Percentiles rank a stretch among this genome's conserved stretches.
Conservation (phyloP, 2,329 filamentous ascomycete genomes). For the Pseudogymnoascus sp. region DNA sequence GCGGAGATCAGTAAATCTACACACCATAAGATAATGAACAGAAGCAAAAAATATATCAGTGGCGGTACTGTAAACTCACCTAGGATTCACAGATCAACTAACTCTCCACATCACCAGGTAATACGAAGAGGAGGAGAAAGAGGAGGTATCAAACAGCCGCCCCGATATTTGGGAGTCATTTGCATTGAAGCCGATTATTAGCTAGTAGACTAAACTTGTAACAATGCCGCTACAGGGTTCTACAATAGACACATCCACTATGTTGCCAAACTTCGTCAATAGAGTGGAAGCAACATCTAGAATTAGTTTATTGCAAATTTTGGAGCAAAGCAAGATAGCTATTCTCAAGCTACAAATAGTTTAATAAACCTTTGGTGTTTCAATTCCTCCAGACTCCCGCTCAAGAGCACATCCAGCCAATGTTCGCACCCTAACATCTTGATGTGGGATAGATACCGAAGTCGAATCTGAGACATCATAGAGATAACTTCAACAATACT, state of each 20-base stretch:
- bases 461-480: constrained; percentile 24
- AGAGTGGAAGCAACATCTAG: background rate
- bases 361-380: background rate
- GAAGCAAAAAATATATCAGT: too few species aligned
- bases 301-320: background rate
- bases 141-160: background rate
- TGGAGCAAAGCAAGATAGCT: background rate
- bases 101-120: background rate
- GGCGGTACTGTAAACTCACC: too few species aligned
- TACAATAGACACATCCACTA: background rate
- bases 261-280: background rate
- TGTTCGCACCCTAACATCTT: background rate
- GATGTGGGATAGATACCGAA: background rate
- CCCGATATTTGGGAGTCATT: background rate
- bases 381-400: background rate
- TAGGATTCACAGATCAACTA: too few species aligned
- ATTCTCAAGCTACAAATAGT: background rate
- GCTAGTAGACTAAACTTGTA: background rate
- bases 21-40: background rate
- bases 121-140: background rate
- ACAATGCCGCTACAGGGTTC: background rate
- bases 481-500: too few species aligned
- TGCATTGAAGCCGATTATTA: background rate
- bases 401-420: background rate
- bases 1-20: background rate